Percentiles rank a stretch among this genome's conserved stretches.
Conservation (phyloP, 2,329 filamentous ascomycete genomes). For the Cladosporium sp. region DNA sequence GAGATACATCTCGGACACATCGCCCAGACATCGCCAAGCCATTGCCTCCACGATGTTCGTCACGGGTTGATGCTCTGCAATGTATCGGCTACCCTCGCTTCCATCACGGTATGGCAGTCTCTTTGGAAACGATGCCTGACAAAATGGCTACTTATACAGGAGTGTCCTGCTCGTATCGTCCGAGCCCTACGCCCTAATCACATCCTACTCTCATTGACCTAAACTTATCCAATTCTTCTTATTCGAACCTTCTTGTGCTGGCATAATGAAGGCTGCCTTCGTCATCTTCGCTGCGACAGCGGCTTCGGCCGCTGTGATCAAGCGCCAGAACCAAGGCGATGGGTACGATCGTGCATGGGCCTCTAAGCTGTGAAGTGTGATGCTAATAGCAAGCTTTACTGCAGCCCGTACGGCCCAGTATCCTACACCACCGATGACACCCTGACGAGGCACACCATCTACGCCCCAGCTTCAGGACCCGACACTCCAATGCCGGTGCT, state of each 20-base stretch:
- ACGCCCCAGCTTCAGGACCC: conserved; percentile 18
- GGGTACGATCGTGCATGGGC: background rate
- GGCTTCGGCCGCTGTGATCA: background rate
- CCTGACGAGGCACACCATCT: conserved; percentile 8
- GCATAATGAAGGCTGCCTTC: conserved; percentile 1
- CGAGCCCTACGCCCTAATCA: background rate
- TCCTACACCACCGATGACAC: conserved; percentile 6
- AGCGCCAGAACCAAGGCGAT: conserved; percentile 7
- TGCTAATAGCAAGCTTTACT: background rate
- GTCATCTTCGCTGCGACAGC: background rate
- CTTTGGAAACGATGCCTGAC: too few relatives aligned
- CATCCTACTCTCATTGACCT: background rate
- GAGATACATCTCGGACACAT: background rate
- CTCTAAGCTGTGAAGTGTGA: background rate
- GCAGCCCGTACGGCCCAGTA: conserved; percentile 6
- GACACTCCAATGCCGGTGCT: conserved; percentile 22
- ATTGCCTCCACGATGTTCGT: background rate
- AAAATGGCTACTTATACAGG: background rate
- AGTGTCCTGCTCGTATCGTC: background rate
- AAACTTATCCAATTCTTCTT: background rate
- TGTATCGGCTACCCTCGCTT: background rate
- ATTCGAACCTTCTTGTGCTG: background rate
- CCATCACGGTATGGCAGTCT: too few relatives aligned
- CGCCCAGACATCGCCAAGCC: background rate
- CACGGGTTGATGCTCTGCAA: conserved; percentile 1